These are phyloP conservation scores for Musa schizocarpa DNA, from an alignment of 176 grass and related monocot genomes.

Conservation along the genomic window DNA sequence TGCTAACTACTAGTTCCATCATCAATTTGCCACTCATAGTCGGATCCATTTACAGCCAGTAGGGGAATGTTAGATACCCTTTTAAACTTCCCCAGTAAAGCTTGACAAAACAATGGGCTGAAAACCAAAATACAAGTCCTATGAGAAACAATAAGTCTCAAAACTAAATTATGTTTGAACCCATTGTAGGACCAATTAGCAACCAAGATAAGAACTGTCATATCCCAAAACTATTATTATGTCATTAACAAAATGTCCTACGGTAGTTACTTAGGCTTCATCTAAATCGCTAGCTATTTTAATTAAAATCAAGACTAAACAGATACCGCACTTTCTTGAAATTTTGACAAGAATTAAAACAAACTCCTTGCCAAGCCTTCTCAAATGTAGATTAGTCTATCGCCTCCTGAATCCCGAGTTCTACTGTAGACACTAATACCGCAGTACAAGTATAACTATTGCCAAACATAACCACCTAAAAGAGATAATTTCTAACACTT, in stretches of 20 bases:
- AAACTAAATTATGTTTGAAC: too few relatives aligned
- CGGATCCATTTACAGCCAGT: not conserved
- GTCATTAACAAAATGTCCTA: not conserved
- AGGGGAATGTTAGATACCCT: too few relatives aligned
- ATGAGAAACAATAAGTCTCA: too few relatives aligned
- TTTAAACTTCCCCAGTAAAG: too few relatives aligned
- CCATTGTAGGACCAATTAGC: not conserved
- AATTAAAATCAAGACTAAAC: not conserved
- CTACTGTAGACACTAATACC: not conserved
- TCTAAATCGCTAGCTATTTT: not conserved
- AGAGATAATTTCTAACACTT: slow-evolving; percentile 1
- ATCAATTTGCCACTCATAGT: not conserved
- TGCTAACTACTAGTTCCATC: not conserved
- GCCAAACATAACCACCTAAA: not conserved
- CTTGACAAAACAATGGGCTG: too few relatives aligned
- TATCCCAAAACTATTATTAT: not conserved
- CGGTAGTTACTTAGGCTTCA: not conserved
- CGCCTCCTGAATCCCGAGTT: not conserved
- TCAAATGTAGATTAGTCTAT: not conserved
- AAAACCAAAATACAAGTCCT: too few relatives aligned
- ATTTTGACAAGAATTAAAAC: not conserved
- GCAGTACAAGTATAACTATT: not conserved
- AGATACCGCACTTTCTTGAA: not conserved
- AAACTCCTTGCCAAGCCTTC: not conserved
- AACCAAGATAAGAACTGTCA: not conserved